A percentile compares a stretch with the other conserved stretches of the same genome.
Evolutionary conservation across 352 stramenopile species (phyloP).

Genomic region (Pythium sp.): DNA sequence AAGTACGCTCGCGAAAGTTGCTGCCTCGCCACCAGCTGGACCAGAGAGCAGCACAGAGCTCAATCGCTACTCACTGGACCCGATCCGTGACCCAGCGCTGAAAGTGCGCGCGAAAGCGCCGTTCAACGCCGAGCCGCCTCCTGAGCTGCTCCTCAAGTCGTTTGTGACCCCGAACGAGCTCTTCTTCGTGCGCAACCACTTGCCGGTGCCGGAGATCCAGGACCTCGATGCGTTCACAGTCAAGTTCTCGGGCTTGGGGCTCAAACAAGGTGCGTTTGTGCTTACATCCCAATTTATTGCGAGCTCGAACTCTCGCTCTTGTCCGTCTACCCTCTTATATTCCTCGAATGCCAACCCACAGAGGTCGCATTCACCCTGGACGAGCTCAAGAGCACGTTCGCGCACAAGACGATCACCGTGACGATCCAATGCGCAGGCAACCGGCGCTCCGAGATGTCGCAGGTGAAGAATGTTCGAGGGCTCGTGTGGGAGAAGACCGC

Average conservation of each 20-base stretch:
- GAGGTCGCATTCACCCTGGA: conserved; percentile 63
- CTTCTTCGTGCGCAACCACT: conserved; percentile 99
- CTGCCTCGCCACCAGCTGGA: background rate
- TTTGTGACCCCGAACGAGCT: conserved; percentile 96
- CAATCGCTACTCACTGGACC: conserved; percentile 52
- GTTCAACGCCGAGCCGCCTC: conserved; percentile 95
- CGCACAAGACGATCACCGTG: conserved; percentile 67
- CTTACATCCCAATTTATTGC: too few relatives aligned
- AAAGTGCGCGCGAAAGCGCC: conserved; percentile 91
- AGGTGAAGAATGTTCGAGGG: conserved; percentile 42
- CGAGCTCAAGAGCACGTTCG: conserved; percentile 86
- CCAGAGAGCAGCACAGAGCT: background rate
- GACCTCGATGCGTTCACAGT: conserved; percentile 48
- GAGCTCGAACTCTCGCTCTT: too few relatives aligned
- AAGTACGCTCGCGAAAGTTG: background rate
- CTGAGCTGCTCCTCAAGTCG: conserved; percentile 89
- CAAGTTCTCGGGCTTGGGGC: conserved; percentile 60
- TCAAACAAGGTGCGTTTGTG: conserved; percentile 32
- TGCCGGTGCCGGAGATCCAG: conserved; percentile 92
- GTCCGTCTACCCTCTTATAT: too few relatives aligned
- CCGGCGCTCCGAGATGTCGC: conserved; percentile 75
- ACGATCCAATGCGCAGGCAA: conserved; percentile 94
- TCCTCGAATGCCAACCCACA: background rate
- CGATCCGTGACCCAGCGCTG: conserved; percentile 76
- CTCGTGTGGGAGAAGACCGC: conserved; percentile 40